A percentile compares a stretch with the other conserved stretches of the same genome.
phyloP scores from a whole-genome alignment of 371 early-diverging fungal genomes.

The Mucor sp. region DNA sequence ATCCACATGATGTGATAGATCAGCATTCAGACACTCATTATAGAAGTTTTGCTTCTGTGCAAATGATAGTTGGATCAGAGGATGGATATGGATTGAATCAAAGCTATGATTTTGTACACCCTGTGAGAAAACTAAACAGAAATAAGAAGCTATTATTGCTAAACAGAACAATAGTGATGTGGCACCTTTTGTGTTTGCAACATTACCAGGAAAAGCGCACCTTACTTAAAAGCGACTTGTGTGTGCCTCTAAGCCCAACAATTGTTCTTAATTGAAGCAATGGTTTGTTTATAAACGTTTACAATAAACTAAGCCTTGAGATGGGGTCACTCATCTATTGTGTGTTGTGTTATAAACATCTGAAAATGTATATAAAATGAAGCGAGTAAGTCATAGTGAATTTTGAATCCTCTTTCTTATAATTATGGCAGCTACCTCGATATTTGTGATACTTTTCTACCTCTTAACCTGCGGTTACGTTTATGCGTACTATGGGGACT shows the following conservation, averaged over 20 bases:
- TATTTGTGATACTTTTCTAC: not conserved
- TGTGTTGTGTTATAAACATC: not conserved
- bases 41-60: conserved; percentile 23
- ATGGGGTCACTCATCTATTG: not conserved
- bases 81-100: not conserved
- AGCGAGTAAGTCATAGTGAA: too few relatives aligned
- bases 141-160: not conserved
- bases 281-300: not conserved
- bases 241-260: not conserved
- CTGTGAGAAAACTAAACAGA: not conserved
- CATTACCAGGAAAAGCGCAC: not conserved
- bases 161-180: not conserved
- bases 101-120: conserved; percentile 7
- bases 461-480: not conserved
- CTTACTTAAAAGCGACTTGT: too few relatives aligned
- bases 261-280: too few relatives aligned
- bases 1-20: not conserved
- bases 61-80: not conserved
- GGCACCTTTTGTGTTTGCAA: not conserved
- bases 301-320: not conserved
- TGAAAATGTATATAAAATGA: not conserved
- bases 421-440: not conserved
- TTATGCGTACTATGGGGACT: not conserved
- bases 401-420: not conserved
- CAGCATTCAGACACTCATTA: conserved; percentile 16